A percentile compares a stretch with the other conserved stretches of the same genome.
phyloP scores from a whole-genome alignment of 129 eudicot genomes.

The Flaveria robusta region DNA sequence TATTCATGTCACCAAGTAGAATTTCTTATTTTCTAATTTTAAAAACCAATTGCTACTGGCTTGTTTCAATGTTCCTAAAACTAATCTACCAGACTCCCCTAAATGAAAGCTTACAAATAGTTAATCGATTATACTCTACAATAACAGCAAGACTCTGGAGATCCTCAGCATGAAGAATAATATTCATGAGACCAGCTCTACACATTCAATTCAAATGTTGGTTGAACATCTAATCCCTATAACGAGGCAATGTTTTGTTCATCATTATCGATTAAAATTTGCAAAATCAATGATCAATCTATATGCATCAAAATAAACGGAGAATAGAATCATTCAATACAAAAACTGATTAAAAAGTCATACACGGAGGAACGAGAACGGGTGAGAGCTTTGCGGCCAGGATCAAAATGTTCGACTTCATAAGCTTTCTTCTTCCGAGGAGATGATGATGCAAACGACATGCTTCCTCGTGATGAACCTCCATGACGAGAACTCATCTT shows the following conservation, averaged over 20 bases:
- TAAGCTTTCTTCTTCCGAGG: constrained; percentile 45
- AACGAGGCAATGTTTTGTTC: neutral
- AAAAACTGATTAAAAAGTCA: neutral
- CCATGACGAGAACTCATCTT: constrained; percentile 63
- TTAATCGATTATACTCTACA: neutral
- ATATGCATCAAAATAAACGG: neutral
- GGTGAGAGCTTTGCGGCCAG: constrained; percentile 48
- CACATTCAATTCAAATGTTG: neutral
- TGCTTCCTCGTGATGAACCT: constrained; percentile 55
- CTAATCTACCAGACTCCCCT: neutral
- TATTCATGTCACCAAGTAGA: constrained; percentile 17
- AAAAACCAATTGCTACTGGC: too few relatives aligned
- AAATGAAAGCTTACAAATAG: constrained; percentile 11
- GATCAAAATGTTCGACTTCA: constrained; percentile 40
- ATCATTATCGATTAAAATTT: neutral
- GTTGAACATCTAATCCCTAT: neutral
- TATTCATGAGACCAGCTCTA: neutral
- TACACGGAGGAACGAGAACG: constrained; percentile 50
- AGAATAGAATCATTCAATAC: neutral
- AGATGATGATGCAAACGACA: constrained; percentile 49
- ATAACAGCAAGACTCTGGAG: too few relatives aligned
- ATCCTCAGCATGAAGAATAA: neutral
- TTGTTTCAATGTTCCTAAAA: too few relatives aligned
- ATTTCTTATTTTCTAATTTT: too few relatives aligned
- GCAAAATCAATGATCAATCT: neutral